phyloP scores from a whole-genome alignment of 2,329 filamentous ascomycete genomes.

The Elsinoe necatrix region DNA sequence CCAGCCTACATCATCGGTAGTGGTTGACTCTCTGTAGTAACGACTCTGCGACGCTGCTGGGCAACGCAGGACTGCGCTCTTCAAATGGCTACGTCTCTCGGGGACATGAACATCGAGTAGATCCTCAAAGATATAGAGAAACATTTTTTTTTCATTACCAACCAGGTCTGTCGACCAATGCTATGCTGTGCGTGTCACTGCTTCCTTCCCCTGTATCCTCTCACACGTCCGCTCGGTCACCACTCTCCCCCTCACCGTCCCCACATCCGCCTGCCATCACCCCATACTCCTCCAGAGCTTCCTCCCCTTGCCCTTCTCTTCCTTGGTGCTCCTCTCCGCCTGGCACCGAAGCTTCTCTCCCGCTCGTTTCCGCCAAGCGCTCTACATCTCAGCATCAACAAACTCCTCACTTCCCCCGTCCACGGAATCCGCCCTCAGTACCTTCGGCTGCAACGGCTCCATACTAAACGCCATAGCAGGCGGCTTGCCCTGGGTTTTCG shows the following conservation, averaged over 20 bases:
- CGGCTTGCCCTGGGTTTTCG: slow-evolving; percentile 15
- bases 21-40: too few relatives aligned
- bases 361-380: not conserved
- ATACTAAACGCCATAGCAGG: slow-evolving; percentile 13
- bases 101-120: too few relatives aligned
- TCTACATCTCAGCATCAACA: slow-evolving; percentile 35
- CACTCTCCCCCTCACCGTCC: not conserved
- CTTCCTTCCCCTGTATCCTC: not conserved
- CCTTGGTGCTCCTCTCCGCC: not conserved
- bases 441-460: slow-evolving; percentile 19
- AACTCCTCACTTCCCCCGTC: slow-evolving; percentile 40
- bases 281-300: not conserved
- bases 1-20: too few relatives aligned
- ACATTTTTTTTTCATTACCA: not conserved
- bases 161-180: not conserved
- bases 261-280: not conserved
- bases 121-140: not conserved
- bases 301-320: not conserved
- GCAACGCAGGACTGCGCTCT: too few relatives aligned
- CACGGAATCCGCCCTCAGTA: slow-evolving; percentile 34
- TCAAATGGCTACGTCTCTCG: too few relatives aligned
- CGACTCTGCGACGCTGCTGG: too few relatives aligned
- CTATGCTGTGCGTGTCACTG: not conserved
- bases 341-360: not conserved
- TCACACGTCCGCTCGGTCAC: not conserved